Evolutionary conservation across 257 asterid species (phyloP), one percentile per base, ranked within the genome.

Genomic region (Buddleja alternifolia): DNA sequence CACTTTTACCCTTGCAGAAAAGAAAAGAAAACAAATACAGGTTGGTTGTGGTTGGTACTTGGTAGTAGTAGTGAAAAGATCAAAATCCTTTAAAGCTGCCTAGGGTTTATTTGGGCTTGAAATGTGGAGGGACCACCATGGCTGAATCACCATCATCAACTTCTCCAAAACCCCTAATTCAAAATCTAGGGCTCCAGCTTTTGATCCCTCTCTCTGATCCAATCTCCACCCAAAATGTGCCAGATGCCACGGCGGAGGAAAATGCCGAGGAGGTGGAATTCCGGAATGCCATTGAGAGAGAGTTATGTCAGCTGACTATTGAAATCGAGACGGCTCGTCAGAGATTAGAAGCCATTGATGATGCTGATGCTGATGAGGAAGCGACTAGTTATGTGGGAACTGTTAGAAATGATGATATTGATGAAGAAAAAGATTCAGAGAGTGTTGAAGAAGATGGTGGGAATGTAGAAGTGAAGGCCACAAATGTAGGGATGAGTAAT

Each of bases 81-180:
- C n/a, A n/a, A n/a, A n/a, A n/a, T n/a, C n/a, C n/a, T n/a, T n/a
- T n/a, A n/a, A n/a, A n/a, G n/a, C n/a, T n/a, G n/a, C n/a, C n/a
- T n/a, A n/a, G n/a, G n/a, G n/a, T n/a, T n/a, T n/a, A n/a, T n/a
- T n/a, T n/a, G 34, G 42, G 37, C 20, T 45, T 75, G 75, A 48
- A 55, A 81, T 75, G 86, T 67, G 70, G 77, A 78, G 79, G 71
- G 68, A 69, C 76, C 76, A 57, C 67, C 69, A 78, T 82, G 86
- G 71, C 76, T 63, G 80, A 69, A 75, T 78, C 75, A 74, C 74
- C 73, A 29, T 15, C 55, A 57, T 72, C 81, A 74, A 67, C 82
- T 59, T 57, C 69, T 63, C 67, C 63, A 58, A 63, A 77, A 46
- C 72, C 81, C 78, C 78, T 59, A 57, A 69, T 70, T 51, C 63